Evolutionary conservation across 768 basidiomycete species (phyloP), one percentile per base, ranked within the genome.

Genomic region (Russula emetica): DNA sequence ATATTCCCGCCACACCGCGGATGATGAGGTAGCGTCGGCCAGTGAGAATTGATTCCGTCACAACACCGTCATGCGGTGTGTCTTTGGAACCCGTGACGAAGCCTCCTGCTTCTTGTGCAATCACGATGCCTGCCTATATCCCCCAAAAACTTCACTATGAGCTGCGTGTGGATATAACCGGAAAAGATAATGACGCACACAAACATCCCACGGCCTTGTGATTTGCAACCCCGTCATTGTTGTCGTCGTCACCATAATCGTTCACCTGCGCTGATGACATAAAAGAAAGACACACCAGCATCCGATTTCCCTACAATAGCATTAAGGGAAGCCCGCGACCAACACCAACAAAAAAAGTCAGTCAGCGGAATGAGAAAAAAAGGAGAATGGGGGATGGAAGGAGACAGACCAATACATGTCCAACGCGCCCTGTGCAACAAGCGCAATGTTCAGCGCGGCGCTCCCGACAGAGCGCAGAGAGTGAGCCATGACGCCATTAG

Each of bases 41-140:
- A 3, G 80, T 83, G 47, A 94, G 77, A 26, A 93, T 79, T 24
- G 83, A 85, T 62, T 88, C 84, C 3, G 84, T 85, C 14, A 88
- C 82, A 47, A 84, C 82, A 49, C 77, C 76, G 64, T 77, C 72
- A 22, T 75, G 73, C 20, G 73, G 72, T 5, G 68, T 57, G 10
- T 73, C 75, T 56, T 87, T 80, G 55, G 85, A 86, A 38, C 92
- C 93, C 20, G 88, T 87, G 34, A 91, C 85, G 13, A 87, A 76
- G 16, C 88, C 84, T 6, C 96, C 96, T 0, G 95, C 90, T 73
- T 96, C 96, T 65, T 91, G 83, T 0, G 91, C 88, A 64, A 98
- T 95, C 69, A 96, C 86, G 14, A 91, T 85, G 0, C 94, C 96
- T 3, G 96, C 94, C 78, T 30, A n/a, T 85, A 69, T 13, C 2